Conservation (phyloP, 2,329 filamentous ascomycete species). For the Aureobasidium namibiae region DNA sequence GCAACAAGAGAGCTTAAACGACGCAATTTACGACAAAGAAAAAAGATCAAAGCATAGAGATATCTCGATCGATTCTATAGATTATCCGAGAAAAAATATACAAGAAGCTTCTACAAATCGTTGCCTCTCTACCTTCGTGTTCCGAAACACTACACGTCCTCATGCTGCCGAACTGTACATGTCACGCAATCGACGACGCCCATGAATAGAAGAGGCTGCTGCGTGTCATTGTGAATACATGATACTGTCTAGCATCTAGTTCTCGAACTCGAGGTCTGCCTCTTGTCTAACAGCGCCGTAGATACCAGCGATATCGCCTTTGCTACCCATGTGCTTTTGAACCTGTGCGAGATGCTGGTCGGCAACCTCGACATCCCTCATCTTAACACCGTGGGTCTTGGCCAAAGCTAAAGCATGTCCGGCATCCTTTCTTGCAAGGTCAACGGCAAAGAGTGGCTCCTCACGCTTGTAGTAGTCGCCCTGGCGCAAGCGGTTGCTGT, state of each 20-base stretch:
- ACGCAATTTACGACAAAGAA: neutral
- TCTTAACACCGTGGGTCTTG: constrained; percentile 48
- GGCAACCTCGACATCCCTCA: constrained; percentile 58
- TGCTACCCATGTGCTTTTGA: constrained; percentile 59
- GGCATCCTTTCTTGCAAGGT: constrained; percentile 75
- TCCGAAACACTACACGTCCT: neutral
- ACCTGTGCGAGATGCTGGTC: constrained; percentile 62
- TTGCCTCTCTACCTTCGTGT: neutral
- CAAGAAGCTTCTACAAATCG: neutral
- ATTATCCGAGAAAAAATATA: neutral
- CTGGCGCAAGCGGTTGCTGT: constrained; percentile 62
- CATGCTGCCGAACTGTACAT: no score
- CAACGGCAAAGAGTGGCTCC: constrained; percentile 73
- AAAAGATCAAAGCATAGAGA: neutral
- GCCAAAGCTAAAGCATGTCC: constrained; percentile 65
- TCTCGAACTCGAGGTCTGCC: constrained; percentile 63
- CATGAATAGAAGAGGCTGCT: neutral
- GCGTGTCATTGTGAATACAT: neutral
- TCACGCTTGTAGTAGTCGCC: constrained; percentile 71
- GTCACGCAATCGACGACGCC: no score
- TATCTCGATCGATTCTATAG: neutral
- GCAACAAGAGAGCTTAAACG: constrained; percentile 38
- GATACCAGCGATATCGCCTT: constrained; percentile 72
- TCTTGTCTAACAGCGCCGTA: constrained; percentile 74
- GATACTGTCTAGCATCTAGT: constrained; percentile 12